phyloP scores from a whole-genome alignment of 176 grass and related monocot genomes.

The Urochloa ruziziensis region DNA sequence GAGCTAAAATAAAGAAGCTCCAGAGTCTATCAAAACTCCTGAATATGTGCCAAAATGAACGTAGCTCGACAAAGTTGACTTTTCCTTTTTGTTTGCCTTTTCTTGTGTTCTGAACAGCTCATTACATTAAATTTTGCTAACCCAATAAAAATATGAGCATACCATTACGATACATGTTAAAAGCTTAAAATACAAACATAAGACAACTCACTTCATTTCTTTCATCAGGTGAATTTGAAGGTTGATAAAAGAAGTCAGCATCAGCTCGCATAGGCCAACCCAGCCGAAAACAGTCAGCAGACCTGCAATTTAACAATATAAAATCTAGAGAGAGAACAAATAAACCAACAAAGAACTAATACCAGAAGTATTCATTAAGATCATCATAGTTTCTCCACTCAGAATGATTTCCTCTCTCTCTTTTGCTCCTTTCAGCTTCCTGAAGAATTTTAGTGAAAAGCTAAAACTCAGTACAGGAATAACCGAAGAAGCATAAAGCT shows the following conservation, averaged over 20 bases:
- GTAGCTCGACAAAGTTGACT: conserved; percentile 94
- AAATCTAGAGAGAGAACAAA: conserved; percentile 21
- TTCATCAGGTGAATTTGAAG: conserved; percentile 39
- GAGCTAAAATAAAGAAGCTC: conserved; percentile 85
- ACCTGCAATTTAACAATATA: conserved; percentile 61
- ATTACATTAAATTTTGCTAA: conserved; percentile 14
- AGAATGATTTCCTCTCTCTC: conserved; percentile 28
- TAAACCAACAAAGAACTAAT: neutral
- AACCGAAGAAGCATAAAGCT: conserved; percentile 40
- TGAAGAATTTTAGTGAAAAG: neutral
- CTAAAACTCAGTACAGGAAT: neutral
- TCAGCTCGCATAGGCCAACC: conserved; percentile 94
- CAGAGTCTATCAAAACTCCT: conserved; percentile 98
- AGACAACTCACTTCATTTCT: conserved; percentile 61
- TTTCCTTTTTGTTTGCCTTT: conserved; percentile 66
- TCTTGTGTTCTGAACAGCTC: conserved; percentile 48
- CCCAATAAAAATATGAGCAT: neutral
- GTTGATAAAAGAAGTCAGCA: conserved; percentile 83
- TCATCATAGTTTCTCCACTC: conserved; percentile 37
- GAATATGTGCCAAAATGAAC: conserved; percentile 97
- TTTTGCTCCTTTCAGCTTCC: conserved; percentile 39
- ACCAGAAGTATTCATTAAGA: conserved; percentile 38
- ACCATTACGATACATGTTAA: neutral
- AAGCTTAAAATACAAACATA: neutral
- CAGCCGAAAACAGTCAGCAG: conserved; percentile 69